Percentiles rank a stretch among this genome's conserved stretches.
phyloP scores from a whole-genome alignment of 1,284 basidiomycete species.

The Heterobasidion occidentale region DNA sequence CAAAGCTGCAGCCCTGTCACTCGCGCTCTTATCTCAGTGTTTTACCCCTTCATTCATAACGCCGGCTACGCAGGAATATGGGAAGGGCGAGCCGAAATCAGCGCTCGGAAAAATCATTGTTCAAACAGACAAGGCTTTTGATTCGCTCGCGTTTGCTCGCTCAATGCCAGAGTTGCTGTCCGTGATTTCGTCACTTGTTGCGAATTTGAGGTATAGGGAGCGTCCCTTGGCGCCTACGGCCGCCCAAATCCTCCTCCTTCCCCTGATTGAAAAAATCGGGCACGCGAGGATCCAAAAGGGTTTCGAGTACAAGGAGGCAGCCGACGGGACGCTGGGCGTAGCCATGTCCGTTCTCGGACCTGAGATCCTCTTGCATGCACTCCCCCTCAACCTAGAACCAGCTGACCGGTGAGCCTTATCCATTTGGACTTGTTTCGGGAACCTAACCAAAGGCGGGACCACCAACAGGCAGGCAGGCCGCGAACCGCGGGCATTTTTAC shows the following conservation, averaged over 20 bases:
- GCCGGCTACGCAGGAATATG: constrained; percentile 38
- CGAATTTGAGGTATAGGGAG: constrained; percentile 33
- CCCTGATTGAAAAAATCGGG: constrained; percentile 70
- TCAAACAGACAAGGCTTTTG: constrained; percentile 59
- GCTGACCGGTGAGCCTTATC: constrained; percentile 52
- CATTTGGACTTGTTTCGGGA: neutral
- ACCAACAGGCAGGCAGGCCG: constrained; percentile 43
- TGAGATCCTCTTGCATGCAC: constrained; percentile 60
- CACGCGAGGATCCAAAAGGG: constrained; percentile 71
- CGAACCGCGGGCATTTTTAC: constrained; percentile 82
- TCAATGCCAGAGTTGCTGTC: constrained; percentile 68
- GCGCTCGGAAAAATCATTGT: constrained; percentile 55
- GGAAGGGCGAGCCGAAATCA: constrained; percentile 39
- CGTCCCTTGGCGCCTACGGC: constrained; percentile 41
- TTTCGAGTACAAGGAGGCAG: constrained; percentile 89
- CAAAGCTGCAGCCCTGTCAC: constrained; percentile 56
- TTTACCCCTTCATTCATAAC: constrained; percentile 58
- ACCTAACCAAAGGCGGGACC: neutral
- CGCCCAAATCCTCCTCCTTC: constrained; percentile 67
- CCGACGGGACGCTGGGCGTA: constrained; percentile 73
- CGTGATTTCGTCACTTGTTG: constrained; percentile 50
- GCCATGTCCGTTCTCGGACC: constrained; percentile 89
- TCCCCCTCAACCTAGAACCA: constrained; percentile 87
- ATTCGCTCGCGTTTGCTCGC: constrained; percentile 60
- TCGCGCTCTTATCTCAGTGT: constrained; percentile 60